A percentile compares a stretch with the other conserved stretches of the same genome.
phyloP scores from a whole-genome alignment of 2,329 filamentous ascomycete species.

The Sporothrix pallida region DNA sequence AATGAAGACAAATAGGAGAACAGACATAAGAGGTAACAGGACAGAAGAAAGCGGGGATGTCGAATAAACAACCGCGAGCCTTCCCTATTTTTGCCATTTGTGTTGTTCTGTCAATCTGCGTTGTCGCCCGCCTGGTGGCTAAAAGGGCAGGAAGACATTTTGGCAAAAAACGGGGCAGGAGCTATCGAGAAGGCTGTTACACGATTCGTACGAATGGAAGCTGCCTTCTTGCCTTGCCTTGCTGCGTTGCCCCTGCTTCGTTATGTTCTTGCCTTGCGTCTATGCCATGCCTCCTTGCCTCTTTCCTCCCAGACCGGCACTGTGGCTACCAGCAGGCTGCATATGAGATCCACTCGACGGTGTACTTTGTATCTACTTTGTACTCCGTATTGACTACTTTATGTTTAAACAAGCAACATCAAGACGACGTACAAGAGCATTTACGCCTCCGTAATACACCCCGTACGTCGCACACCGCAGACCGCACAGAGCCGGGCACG shows the following conservation, averaged over 20 bases:
- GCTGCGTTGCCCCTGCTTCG: background rate
- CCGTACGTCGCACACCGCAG: background rate
- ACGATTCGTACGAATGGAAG: slow-evolving; percentile 12
- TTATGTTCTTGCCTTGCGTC: no score
- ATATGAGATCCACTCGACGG: background rate
- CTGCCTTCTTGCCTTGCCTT: background rate
- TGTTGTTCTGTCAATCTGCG: background rate
- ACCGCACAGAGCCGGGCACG: slow-evolving; percentile 3
- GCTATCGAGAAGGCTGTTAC: background rate
- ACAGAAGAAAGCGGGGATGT: background rate
- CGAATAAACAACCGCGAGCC: slow-evolving; percentile 17
- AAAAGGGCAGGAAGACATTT: slow-evolving; percentile 29
- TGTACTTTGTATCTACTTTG: background rate
- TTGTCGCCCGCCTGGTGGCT: slow-evolving; percentile 13
- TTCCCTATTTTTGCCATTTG: background rate
- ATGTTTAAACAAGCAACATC: background rate
- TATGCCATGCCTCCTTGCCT: background rate
- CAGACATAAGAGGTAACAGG: background rate
- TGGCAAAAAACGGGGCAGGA: slow-evolving; percentile 33
- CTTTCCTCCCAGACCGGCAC: background rate
- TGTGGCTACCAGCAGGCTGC: background rate
- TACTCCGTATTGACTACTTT: background rate
- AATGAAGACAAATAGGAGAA: background rate
- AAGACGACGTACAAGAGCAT: no score
- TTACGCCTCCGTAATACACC: no score